Conservation (phyloP, 768 basidiomycete species). For the Leccinellum luteum region DNA sequence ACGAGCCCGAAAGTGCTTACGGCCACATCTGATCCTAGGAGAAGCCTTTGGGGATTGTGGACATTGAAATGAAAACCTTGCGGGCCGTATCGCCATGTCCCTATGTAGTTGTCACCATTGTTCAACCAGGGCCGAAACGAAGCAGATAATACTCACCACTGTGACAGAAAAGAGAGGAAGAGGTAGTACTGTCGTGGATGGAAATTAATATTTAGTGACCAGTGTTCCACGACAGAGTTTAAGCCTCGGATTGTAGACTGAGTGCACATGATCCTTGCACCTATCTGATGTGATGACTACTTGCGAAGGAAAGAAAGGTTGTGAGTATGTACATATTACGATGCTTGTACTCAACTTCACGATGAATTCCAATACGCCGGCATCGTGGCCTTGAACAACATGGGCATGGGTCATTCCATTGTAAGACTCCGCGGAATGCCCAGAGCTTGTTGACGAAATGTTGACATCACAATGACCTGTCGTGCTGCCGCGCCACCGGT, state of each 20-base stretch:
- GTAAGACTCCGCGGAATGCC: constrained; percentile 6
- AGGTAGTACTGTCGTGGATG: background rate
- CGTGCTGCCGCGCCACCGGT: background rate
- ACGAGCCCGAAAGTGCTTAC: background rate
- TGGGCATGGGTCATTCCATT: background rate
- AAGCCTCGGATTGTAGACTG: background rate
- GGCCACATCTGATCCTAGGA: background rate
- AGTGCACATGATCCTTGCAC: background rate
- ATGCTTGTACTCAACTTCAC: background rate
- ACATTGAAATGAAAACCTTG: constrained; percentile 6
- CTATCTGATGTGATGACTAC: background rate
- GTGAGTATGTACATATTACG: background rate
- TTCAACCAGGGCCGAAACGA: background rate
- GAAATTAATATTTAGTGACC: background rate
- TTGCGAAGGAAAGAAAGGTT: background rate
- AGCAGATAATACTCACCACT: background rate
- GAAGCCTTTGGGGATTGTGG: background rate
- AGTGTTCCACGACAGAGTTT: background rate
- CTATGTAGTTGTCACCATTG: background rate
- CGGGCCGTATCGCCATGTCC: background rate
- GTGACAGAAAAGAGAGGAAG: background rate
- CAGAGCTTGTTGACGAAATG: background rate
- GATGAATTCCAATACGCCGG: background rate
- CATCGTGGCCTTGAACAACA: background rate
- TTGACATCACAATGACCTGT: background rate